Base-by-base conservation (phyloP, 805 yeast genomes). In the Candida andamanensis region DNA sequence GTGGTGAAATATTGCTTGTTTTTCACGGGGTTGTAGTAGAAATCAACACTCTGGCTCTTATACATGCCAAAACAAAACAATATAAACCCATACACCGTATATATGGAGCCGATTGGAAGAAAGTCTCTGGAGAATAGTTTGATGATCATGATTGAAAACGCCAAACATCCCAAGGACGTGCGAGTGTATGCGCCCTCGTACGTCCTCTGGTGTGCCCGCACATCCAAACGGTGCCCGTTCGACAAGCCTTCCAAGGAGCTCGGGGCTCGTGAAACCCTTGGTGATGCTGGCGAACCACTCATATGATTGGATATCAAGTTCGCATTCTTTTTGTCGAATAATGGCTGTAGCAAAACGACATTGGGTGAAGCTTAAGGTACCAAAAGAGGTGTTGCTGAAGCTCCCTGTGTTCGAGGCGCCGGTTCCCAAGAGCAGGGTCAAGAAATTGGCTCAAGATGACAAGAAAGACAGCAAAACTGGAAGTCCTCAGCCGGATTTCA, bases 101-200 rank as follows among this genome's bases (percentile, higher is more conserved):
- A 81, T 0, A 80, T 72, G 0, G 78, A 63, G 1, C 87, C 90
- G 8, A 83, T 63, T 1, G 82, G 77, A 31, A 80, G 56, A 49
- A 80, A 82, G 44, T 78, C 84, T 24, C 52, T 59, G 4, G 76
- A 63, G 51, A 83, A 83, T 23, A 83, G 54, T 51, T 80, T 78
- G 43, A 83, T 65, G 12, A 83, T 69, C 34, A 82, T 56, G 19
- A 82, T 58, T 3, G 84, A 68, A 46, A 85, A 79, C 8, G 86
- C 71, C 17, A 85, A 54, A 32, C 79, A 70, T 14, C 84, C 80
- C 18, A 85, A 58, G 14, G 89, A 81, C 0, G 89, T 75, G 32
- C 95, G 56, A 16, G 80, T 65, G 48, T 85, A 84, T 1, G 94
- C 89, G 0, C 94, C 95, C 49, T 84, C 92, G 47, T 82, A 84